Evolutionary conservation across 352 stramenopile genomes (phyloP), one percentile per base, ranked within the genome.

Genomic region (Phytophthora colocasiae): DNA sequence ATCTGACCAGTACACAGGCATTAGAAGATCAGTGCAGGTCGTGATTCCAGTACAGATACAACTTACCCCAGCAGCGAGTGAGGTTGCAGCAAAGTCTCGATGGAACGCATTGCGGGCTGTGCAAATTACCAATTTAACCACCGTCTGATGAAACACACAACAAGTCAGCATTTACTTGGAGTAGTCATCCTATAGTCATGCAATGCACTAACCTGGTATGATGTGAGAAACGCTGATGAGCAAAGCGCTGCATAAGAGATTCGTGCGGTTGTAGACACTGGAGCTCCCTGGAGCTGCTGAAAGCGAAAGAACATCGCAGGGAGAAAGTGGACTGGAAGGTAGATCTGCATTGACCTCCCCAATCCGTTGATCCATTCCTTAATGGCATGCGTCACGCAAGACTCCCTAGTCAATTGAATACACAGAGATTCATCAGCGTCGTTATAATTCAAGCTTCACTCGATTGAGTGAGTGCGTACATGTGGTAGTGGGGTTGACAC

Each of bases 401-500:
- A 96, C 41, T 95, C 88, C 66, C 83, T 92, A 57, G 56, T 44
- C 10, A 66, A 53, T 36, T 27, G 36, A 14, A 52, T 32, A 43
- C 48, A 43, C 6, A 29, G 2, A 53, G 29, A 12, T 36, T 14
- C 24, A 22, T 15, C 55, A 45, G 1, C 7, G 10, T 53, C 34
- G 44, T 11, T 3, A 17, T 9, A 24, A 40, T 50, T 41, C 4
- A 24, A 59, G 4, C 31, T 9, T 1, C 43, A 52, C 2, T 11
- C 43, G 48, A 32, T 38, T 34, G 10, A 31, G 27, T n/a, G 31
- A 43, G 24, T 40, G 10, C 51, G 49, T 91, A 92, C 87, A 89
- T 81, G 80, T 96, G 88, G 48, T 92, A 95, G 66, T 96, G 88
- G 19, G 88, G 88, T 68, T 96, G 88, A 40, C 88, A 96, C 15